Conservation (phyloP, 2,329 filamentous ascomycete species). For the Bipolaris victoriae region DNA sequence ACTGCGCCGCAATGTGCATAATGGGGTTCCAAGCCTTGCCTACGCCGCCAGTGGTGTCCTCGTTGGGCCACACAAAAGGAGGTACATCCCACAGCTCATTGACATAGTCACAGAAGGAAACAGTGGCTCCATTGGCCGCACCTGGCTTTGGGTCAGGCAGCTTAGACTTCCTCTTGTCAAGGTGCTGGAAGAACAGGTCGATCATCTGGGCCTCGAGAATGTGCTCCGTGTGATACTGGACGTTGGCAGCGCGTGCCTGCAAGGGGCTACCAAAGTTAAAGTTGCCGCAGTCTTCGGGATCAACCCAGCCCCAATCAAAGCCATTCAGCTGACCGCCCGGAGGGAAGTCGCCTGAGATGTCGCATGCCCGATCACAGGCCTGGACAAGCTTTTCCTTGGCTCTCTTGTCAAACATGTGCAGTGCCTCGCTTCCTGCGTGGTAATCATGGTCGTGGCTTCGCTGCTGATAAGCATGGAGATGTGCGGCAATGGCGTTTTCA, state of each 20-base stretch:
- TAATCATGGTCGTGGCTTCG: no score
- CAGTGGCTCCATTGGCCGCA: background rate
- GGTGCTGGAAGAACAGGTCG: background rate
- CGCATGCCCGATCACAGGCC: background rate
- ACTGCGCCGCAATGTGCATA: slow-evolving; percentile 6
- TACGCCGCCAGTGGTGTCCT: background rate
- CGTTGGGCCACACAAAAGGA: background rate
- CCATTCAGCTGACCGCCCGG: background rate
- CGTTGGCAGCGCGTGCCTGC: background rate
- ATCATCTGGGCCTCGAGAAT: slow-evolving; percentile 4
- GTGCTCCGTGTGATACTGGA: slow-evolving; percentile 2
- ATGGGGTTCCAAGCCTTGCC: slow-evolving; percentile 2
- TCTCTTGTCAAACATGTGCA: background rate
- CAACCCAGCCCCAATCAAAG: background rate
- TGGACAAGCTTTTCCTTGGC: background rate
- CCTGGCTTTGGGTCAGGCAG: background rate
- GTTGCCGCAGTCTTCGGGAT: background rate
- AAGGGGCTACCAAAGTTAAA: slow-evolving; percentile 1
- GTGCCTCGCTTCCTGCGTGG: background rate
- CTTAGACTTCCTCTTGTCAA: background rate
- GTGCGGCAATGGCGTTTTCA: no score
- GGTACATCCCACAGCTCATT: background rate
- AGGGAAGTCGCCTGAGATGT: background rate
- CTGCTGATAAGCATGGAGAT: no score
- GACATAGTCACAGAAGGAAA: slow-evolving; percentile 3